Evolutionary conservation across 202 grass and related monocot genomes (phyloP).

Genomic region (Eragrostis tef): DNA sequence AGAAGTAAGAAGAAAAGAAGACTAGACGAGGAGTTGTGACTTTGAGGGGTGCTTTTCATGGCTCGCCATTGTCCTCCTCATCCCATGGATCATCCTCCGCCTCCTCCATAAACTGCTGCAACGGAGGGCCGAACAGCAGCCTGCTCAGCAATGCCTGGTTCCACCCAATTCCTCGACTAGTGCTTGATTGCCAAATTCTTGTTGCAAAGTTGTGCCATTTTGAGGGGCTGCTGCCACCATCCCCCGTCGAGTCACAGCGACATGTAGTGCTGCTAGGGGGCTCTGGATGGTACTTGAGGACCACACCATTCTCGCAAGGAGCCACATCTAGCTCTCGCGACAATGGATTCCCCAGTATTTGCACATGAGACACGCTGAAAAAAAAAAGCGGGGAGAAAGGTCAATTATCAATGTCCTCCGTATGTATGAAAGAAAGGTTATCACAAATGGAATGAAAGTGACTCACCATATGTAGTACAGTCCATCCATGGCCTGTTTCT

Average conservation of each 20-base stretch:
- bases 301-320: slow-evolving; percentile 30
- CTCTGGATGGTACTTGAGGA: slow-evolving; percentile 54
- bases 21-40: background rate
- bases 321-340: slow-evolving; percentile 45
- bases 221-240: background rate
- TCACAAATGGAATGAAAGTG: background rate
- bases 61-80: background rate
- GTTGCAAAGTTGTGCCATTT: slow-evolving; percentile 47
- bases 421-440: background rate
- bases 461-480: slow-evolving; percentile 84
- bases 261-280: background rate
- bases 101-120: slow-evolving; percentile 13
- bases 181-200: slow-evolving; percentile 30
- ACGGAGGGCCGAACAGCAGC: slow-evolving; percentile 33
- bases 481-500: slow-evolving; percentile 61
- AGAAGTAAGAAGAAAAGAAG: background rate
- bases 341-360: slow-evolving; percentile 59
- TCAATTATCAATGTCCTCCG: background rate
- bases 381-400: background rate
- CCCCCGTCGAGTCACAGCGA: background rate
- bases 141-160: slow-evolving; percentile 46
- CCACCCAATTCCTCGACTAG: background rate
- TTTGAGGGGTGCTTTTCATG: background rate
- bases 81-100: slow-evolving; percentile 16
- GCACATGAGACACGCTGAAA: slow-evolving; percentile 55